These are phyloP conservation scores for Cystofilobasidium ferigula DNA, from an alignment of 768 basidiomycete genomes.

Conservation along the genomic window DNA sequence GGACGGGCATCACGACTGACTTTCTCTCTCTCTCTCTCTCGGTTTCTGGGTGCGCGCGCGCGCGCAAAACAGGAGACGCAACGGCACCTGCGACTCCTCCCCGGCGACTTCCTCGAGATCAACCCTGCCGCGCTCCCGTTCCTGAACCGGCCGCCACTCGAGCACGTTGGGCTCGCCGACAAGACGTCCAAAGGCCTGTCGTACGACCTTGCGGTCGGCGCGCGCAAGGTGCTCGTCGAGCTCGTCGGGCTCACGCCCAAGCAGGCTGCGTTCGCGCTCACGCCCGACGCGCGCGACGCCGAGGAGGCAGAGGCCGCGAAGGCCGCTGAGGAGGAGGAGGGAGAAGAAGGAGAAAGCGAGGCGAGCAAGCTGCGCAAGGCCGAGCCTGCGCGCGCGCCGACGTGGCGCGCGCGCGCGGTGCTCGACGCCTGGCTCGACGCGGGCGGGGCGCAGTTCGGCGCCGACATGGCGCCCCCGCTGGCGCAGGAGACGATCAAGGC, in stretches of 20 bases:
- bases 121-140: conserved; percentile 10
- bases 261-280: not conserved
- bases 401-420: too few relatives aligned
- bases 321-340: too few relatives aligned
- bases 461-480: not conserved
- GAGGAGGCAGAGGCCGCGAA: too few relatives aligned
- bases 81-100: conserved; percentile 15
- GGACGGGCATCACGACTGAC: too few relatives aligned
- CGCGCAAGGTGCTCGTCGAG: not conserved
- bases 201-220: not conserved
- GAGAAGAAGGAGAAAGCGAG: not conserved
- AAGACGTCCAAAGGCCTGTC: not conserved
- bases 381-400: too few relatives aligned
- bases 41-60: too few relatives aligned
- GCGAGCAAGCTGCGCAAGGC: too few relatives aligned
- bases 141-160: not conserved
- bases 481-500: not conserved
- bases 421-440: not conserved
- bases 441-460: not conserved
- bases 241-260: conserved; percentile 3
- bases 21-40: not conserved
- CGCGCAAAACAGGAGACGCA: conserved; percentile 19
- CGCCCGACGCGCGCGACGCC: not conserved
- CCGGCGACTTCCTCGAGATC: conserved; percentile 26
- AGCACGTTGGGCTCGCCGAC: conserved; percentile 13